These are phyloP conservation scores for Bidens hawaiensis DNA, from an alignment of 140 eudicot genomes.

Conservation along the genomic window DNA sequence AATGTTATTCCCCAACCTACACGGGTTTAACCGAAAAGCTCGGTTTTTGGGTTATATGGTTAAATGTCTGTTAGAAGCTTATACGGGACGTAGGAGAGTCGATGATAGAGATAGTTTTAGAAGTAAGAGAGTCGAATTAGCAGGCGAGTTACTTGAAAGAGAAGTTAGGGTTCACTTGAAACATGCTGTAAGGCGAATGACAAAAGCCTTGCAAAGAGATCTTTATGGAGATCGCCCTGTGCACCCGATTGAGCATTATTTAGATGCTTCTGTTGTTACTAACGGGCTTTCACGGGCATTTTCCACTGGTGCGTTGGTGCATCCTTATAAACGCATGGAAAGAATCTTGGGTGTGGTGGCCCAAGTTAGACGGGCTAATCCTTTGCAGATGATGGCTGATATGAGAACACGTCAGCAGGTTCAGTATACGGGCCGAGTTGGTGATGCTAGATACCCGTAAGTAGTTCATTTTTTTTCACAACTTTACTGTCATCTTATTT, in stretches of 20 bases:
- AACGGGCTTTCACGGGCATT: slow-evolving; percentile 94
- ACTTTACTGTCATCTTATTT: neutral
- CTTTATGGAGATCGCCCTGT: slow-evolving; percentile 59
- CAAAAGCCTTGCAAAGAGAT: slow-evolving; percentile 80
- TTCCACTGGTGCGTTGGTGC: slow-evolving; percentile 88
- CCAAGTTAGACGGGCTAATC: slow-evolving; percentile 75
- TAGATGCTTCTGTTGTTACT: slow-evolving; percentile 84
- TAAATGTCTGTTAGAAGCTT: slow-evolving; percentile 72
- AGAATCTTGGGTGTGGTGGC: slow-evolving; percentile 91
- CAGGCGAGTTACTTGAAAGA: slow-evolving; percentile 77
- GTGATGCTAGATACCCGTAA: slow-evolving; percentile 99
- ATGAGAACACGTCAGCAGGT: slow-evolving; percentile 94
- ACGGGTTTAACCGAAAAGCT: slow-evolving; percentile 54
- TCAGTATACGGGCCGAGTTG: slow-evolving; percentile 79
- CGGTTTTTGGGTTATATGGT: slow-evolving; percentile 84
- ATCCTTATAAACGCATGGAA: slow-evolving; percentile 74
- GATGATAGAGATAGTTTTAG: slow-evolving; percentile 87
- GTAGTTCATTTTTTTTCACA: slow-evolving; percentile 14
- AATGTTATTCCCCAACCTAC: slow-evolving; percentile 62
- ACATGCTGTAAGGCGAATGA: slow-evolving; percentile 79
- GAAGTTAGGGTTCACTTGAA: slow-evolving; percentile 68
- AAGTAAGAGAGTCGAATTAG: slow-evolving; percentile 85
- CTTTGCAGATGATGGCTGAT: slow-evolving; percentile 77
- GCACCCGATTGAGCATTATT: slow-evolving; percentile 58
- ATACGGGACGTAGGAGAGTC: slow-evolving; percentile 64